These are phyloP conservation scores for Acanthamoeba sp. DNA, from an alignment of 208 protist genomes.

Conservation along the genomic window DNA sequence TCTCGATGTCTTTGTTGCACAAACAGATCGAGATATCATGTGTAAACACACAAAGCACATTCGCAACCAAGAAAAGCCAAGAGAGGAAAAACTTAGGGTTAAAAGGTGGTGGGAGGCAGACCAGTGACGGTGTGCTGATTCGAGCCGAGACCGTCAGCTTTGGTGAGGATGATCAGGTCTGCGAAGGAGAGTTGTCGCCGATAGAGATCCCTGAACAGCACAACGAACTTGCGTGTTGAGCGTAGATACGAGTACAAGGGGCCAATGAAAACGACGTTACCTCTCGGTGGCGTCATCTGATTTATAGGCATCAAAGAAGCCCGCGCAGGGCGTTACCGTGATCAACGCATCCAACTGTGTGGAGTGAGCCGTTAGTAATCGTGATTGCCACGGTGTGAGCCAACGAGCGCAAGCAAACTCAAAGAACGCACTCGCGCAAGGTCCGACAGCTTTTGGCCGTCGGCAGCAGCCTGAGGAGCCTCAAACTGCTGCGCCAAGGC, in stretches of 20 bases:
- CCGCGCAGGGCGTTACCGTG: not conserved
- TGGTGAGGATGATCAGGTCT: not conserved
- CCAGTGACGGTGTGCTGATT: not conserved
- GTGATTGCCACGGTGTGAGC: not conserved
- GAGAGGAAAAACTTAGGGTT: no score
- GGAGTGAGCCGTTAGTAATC: no score
- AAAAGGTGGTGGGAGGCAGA: not conserved
- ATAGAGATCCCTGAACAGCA: not conserved
- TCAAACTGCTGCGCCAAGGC: conserved; percentile 1
- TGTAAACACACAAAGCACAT: no score
- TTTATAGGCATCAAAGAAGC: not conserved
- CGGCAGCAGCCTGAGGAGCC: not conserved
- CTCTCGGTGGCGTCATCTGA: not conserved
- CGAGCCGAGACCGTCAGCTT: not conserved
- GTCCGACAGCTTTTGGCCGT: not conserved
- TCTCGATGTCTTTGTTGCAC: not conserved
- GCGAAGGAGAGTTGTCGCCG: not conserved
- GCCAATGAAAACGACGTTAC: not conserved
- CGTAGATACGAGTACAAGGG: not conserved
- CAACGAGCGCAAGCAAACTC: not conserved
- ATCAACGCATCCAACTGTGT: conserved; percentile 6
- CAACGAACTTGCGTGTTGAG: not conserved
- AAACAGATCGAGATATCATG: not conserved
- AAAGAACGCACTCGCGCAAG: not conserved
- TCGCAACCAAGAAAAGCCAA: no score